Evolutionary conservation across 106 monocot genomes (phyloP).

Genomic region (Dioscorea alata): DNA sequence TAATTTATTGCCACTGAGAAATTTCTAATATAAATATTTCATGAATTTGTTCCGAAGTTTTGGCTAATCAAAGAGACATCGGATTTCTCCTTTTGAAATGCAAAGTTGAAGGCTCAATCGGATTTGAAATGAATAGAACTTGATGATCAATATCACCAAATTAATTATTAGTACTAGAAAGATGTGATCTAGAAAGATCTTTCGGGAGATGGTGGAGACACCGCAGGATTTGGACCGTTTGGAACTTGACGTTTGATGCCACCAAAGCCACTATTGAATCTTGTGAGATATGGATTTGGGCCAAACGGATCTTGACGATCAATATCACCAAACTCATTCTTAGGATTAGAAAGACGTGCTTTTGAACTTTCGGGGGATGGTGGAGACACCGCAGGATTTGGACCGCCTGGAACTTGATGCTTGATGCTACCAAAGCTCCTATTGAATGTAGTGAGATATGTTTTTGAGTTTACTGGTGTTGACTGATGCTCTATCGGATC

Average conservation of each 20-base stretch:
- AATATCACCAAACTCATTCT: neutral
- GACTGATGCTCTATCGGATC: neutral
- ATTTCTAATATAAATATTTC: too few species aligned
- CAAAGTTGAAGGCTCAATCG: neutral
- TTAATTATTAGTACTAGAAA: too few species aligned
- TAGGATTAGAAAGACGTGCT: neutral
- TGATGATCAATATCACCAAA: too few species aligned
- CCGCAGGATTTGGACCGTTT: neutral
- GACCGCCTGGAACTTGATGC: neutral
- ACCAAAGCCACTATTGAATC: too few species aligned
- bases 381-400: neutral
- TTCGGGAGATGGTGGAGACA: neutral
- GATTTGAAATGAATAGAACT: neutral
- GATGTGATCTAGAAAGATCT: neutral
- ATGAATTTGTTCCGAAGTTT: too few species aligned
- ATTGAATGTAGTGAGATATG: neutral
- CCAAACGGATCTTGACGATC: neutral
- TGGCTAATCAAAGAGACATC: too few species aligned
- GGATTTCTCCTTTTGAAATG: neutral
- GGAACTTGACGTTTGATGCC: neutral
- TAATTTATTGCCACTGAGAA: too few species aligned
- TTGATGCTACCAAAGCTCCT: neutral
- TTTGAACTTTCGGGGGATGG: neutral
- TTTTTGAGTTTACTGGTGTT: neutral
- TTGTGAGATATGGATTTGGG: too few species aligned